Percentiles rank a stretch among this genome's conserved stretches.
These are phyloP conservation scores for Pestalotiopsis sp. DNA, from an alignment of 2,329 filamentous ascomycete species.

Conservation along the genomic window DNA sequence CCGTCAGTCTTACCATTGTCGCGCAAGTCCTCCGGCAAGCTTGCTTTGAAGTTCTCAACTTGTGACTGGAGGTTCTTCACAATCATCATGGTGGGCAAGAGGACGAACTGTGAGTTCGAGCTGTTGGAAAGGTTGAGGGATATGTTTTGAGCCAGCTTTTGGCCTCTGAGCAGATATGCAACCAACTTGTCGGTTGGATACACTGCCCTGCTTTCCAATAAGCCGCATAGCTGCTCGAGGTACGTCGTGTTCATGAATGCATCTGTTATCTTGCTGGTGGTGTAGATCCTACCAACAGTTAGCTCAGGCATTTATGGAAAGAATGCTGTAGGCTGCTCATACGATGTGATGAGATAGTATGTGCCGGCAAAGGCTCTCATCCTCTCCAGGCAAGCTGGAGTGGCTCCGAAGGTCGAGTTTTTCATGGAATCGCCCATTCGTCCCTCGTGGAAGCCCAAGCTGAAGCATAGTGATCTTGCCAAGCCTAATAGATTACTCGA, in stretches of 20 bases:
- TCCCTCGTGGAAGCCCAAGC: constrained; percentile 39
- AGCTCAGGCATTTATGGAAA: background rate
- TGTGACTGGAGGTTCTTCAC: constrained; percentile 48
- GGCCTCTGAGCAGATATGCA: constrained; percentile 47
- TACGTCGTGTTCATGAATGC: constrained; percentile 49
- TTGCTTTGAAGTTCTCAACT: constrained; percentile 40
- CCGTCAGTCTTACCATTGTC: constrained; percentile 34
- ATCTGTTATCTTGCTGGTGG: constrained; percentile 46
- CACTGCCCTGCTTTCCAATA: constrained; percentile 45
- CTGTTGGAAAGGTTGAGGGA: constrained; percentile 38
- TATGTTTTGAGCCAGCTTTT: constrained; percentile 52
- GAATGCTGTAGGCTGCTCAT: constrained; percentile 19
- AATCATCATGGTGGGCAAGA: constrained; percentile 42
- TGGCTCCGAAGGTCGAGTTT: constrained; percentile 23
- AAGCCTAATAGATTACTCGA: constrained; percentile 53
- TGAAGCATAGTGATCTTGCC: constrained; percentile 47
- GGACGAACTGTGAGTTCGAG: constrained; percentile 27
- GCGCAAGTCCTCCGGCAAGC: constrained; percentile 37
- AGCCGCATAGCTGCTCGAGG: constrained; percentile 45
- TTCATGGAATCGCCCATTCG: constrained; percentile 17
- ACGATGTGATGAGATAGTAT: constrained; percentile 55
- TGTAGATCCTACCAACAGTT: constrained; percentile 26
- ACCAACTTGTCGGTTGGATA: constrained; percentile 46
- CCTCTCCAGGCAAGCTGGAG: constrained; percentile 38
- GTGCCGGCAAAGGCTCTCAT: constrained; percentile 52